These are phyloP conservation scores for Macrophomina pseudophaseolina DNA, from an alignment of 2,329 filamentous ascomycete genomes.

Conservation along the genomic window DNA sequence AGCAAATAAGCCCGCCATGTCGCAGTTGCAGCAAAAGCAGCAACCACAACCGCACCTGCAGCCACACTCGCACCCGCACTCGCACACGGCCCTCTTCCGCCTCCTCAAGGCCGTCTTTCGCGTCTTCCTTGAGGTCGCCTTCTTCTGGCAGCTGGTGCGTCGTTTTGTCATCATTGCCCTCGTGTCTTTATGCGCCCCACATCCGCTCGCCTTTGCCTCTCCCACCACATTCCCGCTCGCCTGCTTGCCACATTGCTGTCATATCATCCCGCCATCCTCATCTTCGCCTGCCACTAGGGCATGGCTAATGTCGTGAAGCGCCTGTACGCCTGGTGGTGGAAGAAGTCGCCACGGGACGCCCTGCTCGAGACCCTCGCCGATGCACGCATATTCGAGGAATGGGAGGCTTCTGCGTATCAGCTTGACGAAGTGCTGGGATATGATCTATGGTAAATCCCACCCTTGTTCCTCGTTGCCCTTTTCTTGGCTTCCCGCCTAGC, in stretches of 20 bases:
- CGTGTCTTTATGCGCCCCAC: constrained; percentile 2
- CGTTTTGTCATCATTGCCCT: background rate
- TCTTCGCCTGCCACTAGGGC: background rate
- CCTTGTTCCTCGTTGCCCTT: background rate
- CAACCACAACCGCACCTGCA: background rate
- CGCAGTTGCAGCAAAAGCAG: constrained; percentile 14
- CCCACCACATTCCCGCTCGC: background rate
- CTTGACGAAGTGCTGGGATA: constrained; percentile 83
- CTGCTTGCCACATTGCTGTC: background rate
- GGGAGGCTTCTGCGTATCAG: constrained; percentile 81
- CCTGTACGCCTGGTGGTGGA: constrained; percentile 69
- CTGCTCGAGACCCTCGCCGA: constrained; percentile 69
- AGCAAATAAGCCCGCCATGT: constrained; percentile 14
- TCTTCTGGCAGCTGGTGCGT: constrained; percentile 49
- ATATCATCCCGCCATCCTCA: background rate
- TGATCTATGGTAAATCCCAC: constrained; percentile 71
- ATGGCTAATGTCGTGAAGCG: constrained; percentile 57
- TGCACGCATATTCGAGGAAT: constrained; percentile 78
- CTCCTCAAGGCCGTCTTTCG: constrained; percentile 38
- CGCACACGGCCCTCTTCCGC: constrained; percentile 23
- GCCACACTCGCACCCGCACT: background rate
- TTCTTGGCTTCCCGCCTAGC: background rate
- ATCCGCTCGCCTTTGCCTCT: background rate
- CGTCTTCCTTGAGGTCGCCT: constrained; percentile 44
- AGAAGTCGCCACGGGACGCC: constrained; percentile 67